phyloP scores from a whole-genome alignment of 306 rosid genomes.

The Psophocarpus tetragonolobus region DNA sequence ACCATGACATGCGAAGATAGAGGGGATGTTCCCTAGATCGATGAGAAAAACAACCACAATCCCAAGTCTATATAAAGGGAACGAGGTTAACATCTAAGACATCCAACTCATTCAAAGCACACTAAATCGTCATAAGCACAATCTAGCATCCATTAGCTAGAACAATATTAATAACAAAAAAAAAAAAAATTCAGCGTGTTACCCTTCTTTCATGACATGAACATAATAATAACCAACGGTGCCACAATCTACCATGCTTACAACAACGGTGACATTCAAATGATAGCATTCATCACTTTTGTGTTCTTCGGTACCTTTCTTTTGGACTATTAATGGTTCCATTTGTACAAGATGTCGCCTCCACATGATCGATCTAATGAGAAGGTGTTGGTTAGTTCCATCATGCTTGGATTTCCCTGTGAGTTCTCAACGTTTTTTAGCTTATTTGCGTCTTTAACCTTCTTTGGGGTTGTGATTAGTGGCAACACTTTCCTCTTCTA shows the following conservation, averaged over 20 bases:
- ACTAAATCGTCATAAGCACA: no score
- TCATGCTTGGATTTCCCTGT: constrained; percentile 26
- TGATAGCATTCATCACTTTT: background rate
- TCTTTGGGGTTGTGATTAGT: constrained; percentile 6
- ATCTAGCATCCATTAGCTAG: no score
- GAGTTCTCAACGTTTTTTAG: background rate
- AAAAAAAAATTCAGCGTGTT: background rate
- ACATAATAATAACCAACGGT: background rate
- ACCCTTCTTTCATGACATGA: background rate
- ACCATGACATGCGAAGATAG: no score
- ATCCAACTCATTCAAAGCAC: no score
- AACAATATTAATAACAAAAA: no score
- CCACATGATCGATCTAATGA: background rate
- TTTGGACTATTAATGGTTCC: constrained; percentile 12
- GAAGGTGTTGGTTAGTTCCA: constrained; percentile 16
- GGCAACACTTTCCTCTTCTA: background rate
- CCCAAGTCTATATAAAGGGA: no score
- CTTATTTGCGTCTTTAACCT: background rate
- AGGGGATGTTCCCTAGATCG: no score
- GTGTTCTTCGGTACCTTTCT: constrained; percentile 1
- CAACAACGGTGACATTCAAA: background rate
- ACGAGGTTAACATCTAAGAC: no score
- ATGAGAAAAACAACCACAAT: no score
- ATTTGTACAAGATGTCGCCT: background rate
- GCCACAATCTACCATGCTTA: background rate